Evolutionary conservation across 2,329 filamentous ascomycete genomes (phyloP).

Genomic region (Fusarium stilboides): DNA sequence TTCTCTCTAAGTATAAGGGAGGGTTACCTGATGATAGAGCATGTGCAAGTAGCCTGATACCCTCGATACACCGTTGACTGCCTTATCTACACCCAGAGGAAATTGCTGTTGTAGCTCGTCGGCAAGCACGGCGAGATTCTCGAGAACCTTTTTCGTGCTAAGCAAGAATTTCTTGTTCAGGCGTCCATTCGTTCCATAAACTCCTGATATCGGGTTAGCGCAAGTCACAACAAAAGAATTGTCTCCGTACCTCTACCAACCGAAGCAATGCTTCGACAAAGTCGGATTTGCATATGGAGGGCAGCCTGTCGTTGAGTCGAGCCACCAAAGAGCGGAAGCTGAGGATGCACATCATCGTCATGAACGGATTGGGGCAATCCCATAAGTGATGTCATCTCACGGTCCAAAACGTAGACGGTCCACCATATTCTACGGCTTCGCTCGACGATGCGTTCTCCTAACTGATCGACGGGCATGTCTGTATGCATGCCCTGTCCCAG

Average conservation of each 20-base stretch:
- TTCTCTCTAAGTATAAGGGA: too few relatives aligned
- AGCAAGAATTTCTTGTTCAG: slow-evolving; percentile 52
- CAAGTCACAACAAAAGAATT: rapidly evolving
- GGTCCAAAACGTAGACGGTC: slow-evolving; percentile 68
- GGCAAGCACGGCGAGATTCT: slow-evolving; percentile 49
- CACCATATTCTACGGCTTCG: slow-evolving; percentile 67
- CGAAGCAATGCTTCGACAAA: slow-evolving; percentile 51
- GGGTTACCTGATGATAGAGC: slow-evolving; percentile 52
- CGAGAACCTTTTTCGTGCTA: slow-evolving; percentile 52
- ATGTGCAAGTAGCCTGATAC: slow-evolving; percentile 53
- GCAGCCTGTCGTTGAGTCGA: slow-evolving; percentile 48
- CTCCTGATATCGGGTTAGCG: slow-evolving; percentile 29
- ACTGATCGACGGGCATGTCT: slow-evolving; percentile 61
- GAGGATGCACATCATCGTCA: slow-evolving; percentile 66
- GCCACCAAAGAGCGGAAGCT: slow-evolving; percentile 52
- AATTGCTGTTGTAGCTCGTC: slow-evolving; percentile 53
- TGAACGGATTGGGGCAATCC: slow-evolving; percentile 65
- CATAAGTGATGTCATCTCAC: slow-evolving; percentile 69
- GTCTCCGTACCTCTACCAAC: slow-evolving; percentile 50
- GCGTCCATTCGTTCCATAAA: slow-evolving; percentile 51
- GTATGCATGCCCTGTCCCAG: slow-evolving; percentile 67
- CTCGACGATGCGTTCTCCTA: slow-evolving; percentile 60
- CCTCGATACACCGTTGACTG: slow-evolving; percentile 54
- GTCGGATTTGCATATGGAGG: slow-evolving; percentile 53
- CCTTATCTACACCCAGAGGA: slow-evolving; percentile 49